Percentiles rank a stretch among this genome's conserved stretches.
These are phyloP conservation scores for Apiosordaria backusii DNA, from an alignment of 495 filamentous ascomycete species.

Conservation along the genomic window DNA sequence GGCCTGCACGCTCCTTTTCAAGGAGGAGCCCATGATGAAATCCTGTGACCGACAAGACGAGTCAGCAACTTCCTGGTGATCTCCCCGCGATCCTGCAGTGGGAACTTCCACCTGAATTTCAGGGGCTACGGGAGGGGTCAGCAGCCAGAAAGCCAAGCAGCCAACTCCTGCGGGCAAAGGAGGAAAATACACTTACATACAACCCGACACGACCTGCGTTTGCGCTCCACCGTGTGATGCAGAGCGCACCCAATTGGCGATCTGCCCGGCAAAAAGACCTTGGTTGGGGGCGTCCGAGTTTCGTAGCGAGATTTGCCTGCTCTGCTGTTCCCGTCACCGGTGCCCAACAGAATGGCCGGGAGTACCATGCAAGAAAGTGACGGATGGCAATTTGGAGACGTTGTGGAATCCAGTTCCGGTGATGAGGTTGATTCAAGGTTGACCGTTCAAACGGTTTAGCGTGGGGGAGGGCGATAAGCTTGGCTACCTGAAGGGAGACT, in stretches of 20 bases:
- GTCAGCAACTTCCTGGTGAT: background rate
- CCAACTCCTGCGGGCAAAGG: no score
- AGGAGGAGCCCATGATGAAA: constrained; percentile 24
- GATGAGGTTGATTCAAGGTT: background rate
- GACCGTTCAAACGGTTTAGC: background rate
- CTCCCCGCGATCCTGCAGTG: background rate
- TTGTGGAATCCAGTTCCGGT: background rate
- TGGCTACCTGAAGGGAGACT: no score
- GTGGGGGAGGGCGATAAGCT: background rate
- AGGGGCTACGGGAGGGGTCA: background rate
- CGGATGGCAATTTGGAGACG: background rate
- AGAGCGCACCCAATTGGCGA: background rate
- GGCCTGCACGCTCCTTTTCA: constrained; percentile 72
- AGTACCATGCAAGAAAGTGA: background rate
- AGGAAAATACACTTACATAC: background rate
- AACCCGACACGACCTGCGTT: background rate
- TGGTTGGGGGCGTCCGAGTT: constrained; percentile 4
- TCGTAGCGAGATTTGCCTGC: constrained; percentile 14
- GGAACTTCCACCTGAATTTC: background rate
- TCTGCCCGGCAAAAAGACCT: background rate
- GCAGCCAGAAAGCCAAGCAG: no score
- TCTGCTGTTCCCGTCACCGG: constrained; percentile 3
- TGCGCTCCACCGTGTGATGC: background rate
- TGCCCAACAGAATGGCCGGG: background rate
- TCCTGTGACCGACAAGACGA: background rate